Conservation (phyloP, 192 early-diverging fungal genomes). For the Backusella westeae region DNA sequence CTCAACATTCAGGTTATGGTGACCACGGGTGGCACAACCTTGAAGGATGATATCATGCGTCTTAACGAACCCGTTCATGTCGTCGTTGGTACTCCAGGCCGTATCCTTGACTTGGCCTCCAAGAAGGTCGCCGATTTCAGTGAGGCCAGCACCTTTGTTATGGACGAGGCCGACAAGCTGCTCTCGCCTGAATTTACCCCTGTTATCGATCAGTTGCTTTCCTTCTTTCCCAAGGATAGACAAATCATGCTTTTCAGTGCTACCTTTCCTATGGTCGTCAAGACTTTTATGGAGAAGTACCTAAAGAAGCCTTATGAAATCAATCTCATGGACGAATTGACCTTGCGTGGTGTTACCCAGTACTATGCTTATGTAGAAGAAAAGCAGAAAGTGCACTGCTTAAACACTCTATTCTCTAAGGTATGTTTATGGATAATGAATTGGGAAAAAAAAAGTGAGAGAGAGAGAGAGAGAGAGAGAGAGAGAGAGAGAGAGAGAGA, state of each 20-base stretch:
- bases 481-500: too few relatives aligned
- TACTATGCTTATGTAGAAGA: conserved; percentile 99
- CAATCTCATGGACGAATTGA: conserved; percentile 99
- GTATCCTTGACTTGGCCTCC: conserved; percentile 94
- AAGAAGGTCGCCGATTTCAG: conserved; percentile 92
- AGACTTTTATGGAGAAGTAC: conserved; percentile 96
- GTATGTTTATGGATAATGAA: conserved; percentile 33
- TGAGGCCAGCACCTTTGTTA: conserved; percentile 88
- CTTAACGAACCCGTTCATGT: conserved; percentile 93
- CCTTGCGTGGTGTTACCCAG: conserved; percentile 96
- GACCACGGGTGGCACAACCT: conserved; percentile 95
- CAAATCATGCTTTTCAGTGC: conserved; percentile 98
- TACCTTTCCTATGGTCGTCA: conserved; percentile 98
- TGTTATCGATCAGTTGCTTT: conserved; percentile 95
- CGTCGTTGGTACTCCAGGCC: conserved; percentile 95
- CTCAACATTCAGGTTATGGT: conserved; percentile 98
- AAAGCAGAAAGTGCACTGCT: conserved; percentile 96
- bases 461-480: too few relatives aligned
- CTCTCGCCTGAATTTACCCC: conserved; percentile 98
- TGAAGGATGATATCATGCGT: conserved; percentile 98
- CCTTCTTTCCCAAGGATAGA: conserved; percentile 82
- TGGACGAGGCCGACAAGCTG: conserved; percentile 99
- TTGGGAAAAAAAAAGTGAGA: neutral
- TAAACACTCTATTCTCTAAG: conserved; percentile 93
- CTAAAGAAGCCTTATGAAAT: conserved; percentile 97